phyloP scores from a whole-genome alignment of 2,329 filamentous ascomycete species.

The Aspergillus uvarum region DNA sequence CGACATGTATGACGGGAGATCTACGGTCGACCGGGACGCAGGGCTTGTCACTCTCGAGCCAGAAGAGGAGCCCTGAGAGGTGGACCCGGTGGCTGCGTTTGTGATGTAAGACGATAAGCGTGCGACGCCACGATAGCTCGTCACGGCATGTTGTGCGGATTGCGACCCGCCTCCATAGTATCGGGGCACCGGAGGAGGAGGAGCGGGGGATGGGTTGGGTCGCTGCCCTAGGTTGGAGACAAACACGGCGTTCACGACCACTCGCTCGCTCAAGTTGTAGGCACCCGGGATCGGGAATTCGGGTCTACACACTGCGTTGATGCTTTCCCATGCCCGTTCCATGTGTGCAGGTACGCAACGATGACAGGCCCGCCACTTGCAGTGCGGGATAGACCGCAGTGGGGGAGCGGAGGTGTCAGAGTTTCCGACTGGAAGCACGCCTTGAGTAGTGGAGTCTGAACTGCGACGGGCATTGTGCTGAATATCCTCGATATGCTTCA shows the following conservation, averaged over 20 bases:
- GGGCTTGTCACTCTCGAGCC: too few relatives aligned
- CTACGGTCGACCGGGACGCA: too few relatives aligned
- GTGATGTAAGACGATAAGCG: background rate
- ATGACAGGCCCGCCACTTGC: slow-evolving; percentile 18
- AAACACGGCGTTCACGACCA: slow-evolving; percentile 26
- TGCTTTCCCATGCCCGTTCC: slow-evolving; percentile 48
- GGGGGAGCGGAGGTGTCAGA: background rate
- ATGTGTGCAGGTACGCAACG: slow-evolving; percentile 18
- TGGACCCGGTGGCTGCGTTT: background rate
- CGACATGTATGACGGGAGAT: too few relatives aligned
- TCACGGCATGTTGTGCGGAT: background rate
- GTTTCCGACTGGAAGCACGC: background rate
- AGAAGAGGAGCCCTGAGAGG: too few relatives aligned
- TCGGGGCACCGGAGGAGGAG: background rate
- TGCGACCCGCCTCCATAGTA: background rate
- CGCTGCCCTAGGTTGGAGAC: slow-evolving; percentile 23
- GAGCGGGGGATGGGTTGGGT: background rate
- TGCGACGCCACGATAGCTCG: background rate
- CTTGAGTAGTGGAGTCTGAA: background rate
- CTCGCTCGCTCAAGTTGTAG: slow-evolving; percentile 33
- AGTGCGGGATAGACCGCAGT: slow-evolving; percentile 1
- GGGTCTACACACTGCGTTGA: slow-evolving; percentile 42
- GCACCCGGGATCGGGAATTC: slow-evolving; percentile 22
- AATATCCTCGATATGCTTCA: slow-evolving; percentile 4
- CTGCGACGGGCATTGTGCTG: background rate